Evolutionary conservation across 2,329 filamentous ascomycete genomes (phyloP).

Genomic region (Aspergillus neoniger): DNA sequence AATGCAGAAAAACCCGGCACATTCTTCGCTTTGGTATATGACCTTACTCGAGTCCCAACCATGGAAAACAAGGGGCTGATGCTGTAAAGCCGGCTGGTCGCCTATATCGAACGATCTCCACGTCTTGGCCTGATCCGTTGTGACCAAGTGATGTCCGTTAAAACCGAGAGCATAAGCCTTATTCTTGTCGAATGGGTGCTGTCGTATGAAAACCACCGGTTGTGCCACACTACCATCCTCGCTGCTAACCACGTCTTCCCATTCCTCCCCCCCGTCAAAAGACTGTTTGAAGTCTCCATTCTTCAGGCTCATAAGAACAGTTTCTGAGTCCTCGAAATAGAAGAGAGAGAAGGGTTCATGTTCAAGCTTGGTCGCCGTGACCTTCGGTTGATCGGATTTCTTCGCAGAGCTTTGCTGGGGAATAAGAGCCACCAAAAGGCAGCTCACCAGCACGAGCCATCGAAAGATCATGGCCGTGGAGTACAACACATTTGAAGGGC

Average conservation of each 20-base stretch:
- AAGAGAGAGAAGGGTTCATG: constrained; percentile 68
- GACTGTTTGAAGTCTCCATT: constrained; percentile 73
- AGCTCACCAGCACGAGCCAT: constrained; percentile 50
- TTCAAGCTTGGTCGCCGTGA: constrained; percentile 67
- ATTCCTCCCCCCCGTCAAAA: constrained; percentile 74
- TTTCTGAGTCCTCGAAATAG: constrained; percentile 90
- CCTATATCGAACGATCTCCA: constrained; percentile 75
- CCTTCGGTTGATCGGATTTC: constrained; percentile 62
- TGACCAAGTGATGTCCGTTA: constrained; percentile 74
- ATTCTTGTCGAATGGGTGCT: constrained; percentile 76
- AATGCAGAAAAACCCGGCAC: constrained; percentile 64
- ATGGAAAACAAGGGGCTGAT: constrained; percentile 61
- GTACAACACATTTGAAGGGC: constrained; percentile 33
- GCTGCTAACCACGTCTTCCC: constrained; percentile 64
- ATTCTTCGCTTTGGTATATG: constrained; percentile 76
- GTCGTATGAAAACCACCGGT: constrained; percentile 61
- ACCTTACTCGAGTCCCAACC: constrained; percentile 80
- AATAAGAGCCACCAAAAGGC: constrained; percentile 56
- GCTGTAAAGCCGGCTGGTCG: constrained; percentile 22
- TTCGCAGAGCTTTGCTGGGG: constrained; percentile 50
- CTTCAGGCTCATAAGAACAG: constrained; percentile 70
- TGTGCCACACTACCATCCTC: constrained; percentile 56
- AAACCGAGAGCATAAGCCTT: constrained; percentile 79
- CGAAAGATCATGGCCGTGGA: constrained; percentile 41
- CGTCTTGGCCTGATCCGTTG: constrained; percentile 75